A percentile compares a stretch with the other conserved stretches of the same genome.
phyloP scores from a whole-genome alignment of 106 monocot genomes.

The Allium cepa region DNA sequence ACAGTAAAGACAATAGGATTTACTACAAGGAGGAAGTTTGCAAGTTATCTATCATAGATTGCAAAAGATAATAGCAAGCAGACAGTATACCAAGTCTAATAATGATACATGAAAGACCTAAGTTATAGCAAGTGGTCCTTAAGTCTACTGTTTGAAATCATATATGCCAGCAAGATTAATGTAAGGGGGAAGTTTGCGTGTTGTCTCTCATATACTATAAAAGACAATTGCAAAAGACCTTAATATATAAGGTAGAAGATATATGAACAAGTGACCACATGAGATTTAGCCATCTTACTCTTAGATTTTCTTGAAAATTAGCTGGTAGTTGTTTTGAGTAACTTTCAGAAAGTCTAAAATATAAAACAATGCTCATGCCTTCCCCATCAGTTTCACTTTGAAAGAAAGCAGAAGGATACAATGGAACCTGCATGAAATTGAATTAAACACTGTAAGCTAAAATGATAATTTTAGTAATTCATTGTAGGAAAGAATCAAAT shows the following conservation, averaged over 20 bases:
- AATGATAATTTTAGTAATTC: background rate
- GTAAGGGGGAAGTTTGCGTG: no score
- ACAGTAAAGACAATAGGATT: no score
- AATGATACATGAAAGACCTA: no score
- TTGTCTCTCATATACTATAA: no score
- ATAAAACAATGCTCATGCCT: constrained; percentile 66
- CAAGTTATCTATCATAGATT: no score
- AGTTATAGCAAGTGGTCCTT: no score
- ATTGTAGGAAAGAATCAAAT: background rate
- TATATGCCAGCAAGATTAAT: no score
- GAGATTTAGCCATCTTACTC: constrained; percentile 29
- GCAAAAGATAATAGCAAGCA: no score
- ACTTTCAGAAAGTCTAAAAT: constrained; percentile 59
- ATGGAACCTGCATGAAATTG: constrained; percentile 33
- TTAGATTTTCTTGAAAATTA: constrained; percentile 53
- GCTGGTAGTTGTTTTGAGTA: constrained; percentile 35
- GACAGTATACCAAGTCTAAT: no score
- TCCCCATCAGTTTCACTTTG: constrained; percentile 66
- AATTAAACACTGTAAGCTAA: background rate
- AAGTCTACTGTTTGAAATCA: no score
- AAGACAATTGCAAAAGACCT: no score
- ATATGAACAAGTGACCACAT: background rate
- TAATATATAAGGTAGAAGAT: background rate
- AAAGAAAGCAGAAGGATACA: constrained; percentile 60
- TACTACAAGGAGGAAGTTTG: no score